These are phyloP conservation scores for Boletus edulis DNA, from an alignment of 768 basidiomycete genomes.

Conservation along the genomic window DNA sequence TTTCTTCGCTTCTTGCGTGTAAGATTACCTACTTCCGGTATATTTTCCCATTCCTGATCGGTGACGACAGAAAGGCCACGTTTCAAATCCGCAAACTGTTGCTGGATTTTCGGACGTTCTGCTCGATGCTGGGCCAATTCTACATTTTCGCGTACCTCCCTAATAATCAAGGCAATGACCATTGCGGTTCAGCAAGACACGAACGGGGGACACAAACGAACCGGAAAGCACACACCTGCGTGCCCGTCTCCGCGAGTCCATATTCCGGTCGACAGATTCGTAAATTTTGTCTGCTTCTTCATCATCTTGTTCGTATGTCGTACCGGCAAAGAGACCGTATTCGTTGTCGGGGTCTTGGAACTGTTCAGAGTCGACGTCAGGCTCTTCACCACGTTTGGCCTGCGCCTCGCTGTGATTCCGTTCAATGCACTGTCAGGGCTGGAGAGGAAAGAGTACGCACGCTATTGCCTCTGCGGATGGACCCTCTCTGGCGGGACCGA, in stretches of 20 bases:
- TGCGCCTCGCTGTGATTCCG: slow-evolving; percentile 70
- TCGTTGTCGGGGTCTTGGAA: slow-evolving; percentile 98
- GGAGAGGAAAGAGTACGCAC: slow-evolving; percentile 41
- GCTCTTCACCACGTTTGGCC: slow-evolving; percentile 82
- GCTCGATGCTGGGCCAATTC: slow-evolving; percentile 75
- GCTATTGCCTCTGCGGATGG: slow-evolving; percentile 90
- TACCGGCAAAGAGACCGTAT: slow-evolving; percentile 92
- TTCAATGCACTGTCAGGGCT: neutral
- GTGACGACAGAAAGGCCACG: slow-evolving; percentile 82
- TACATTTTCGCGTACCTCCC: slow-evolving; percentile 76
- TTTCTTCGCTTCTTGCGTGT: slow-evolving; percentile 86
- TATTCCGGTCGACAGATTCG: slow-evolving; percentile 83
- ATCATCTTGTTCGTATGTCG: slow-evolving; percentile 94
- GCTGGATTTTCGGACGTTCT: slow-evolving; percentile 92
- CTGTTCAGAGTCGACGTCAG: slow-evolving; percentile 84
- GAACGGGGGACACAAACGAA: slow-evolving; percentile 32
- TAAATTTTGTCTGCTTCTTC: slow-evolving; percentile 97
- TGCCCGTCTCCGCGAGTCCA: slow-evolving; percentile 81
- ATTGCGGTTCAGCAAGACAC: neutral
- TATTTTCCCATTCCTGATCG: slow-evolving; percentile 90
- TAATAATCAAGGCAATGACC: slow-evolving; percentile 16
- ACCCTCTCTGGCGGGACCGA: slow-evolving; percentile 95
- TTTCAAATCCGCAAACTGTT: slow-evolving; percentile 94
- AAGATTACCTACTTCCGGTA: slow-evolving; percentile 95
- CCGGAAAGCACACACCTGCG: slow-evolving; percentile 64